phyloP scores from a whole-genome alignment of 176 grass and related monocot genomes.

The Musa itinerans region DNA sequence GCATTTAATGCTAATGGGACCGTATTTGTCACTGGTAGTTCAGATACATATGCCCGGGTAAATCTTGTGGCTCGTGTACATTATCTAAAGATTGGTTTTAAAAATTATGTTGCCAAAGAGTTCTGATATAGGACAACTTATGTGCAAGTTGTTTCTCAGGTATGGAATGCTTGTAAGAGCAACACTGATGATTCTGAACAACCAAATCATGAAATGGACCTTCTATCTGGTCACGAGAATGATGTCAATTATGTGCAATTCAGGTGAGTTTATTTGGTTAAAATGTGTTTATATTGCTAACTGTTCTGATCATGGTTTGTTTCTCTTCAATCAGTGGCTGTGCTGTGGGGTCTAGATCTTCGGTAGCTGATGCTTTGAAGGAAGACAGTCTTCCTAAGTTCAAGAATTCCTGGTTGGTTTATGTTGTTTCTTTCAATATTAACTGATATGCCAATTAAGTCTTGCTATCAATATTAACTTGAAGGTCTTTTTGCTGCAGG shows the following conservation, averaged over 20 bases:
- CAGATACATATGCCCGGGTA: constrained; percentile 90
- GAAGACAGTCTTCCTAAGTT: constrained; percentile 92
- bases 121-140: constrained; percentile 18
- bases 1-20: constrained; percentile 97
- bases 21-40: constrained; percentile 97
- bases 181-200: constrained; percentile 61
- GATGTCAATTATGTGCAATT: constrained; percentile 99
- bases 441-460: constrained; percentile 11
- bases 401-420: constrained; percentile 92
- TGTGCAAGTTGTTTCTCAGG: constrained; percentile 43
- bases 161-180: constrained; percentile 97
- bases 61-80: not conserved
- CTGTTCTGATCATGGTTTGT: constrained; percentile 12
- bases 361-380: constrained; percentile 52
- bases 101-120: constrained; percentile 14
- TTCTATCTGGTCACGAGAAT: constrained; percentile 96
- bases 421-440: constrained; percentile 1
- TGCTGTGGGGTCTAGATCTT: constrained; percentile 79
- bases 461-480: constrained; percentile 12
- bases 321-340: constrained; percentile 54
- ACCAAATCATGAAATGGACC: constrained; percentile 86
- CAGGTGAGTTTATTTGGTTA: constrained; percentile 27
- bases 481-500: constrained; percentile 29
- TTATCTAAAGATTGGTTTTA: not conserved
- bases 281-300: not conserved